A percentile compares a stretch with the other conserved stretches of the same genome.
phyloP scores from a whole-genome alignment of 306 rosid genomes.

The Alnus glutinosa region DNA sequence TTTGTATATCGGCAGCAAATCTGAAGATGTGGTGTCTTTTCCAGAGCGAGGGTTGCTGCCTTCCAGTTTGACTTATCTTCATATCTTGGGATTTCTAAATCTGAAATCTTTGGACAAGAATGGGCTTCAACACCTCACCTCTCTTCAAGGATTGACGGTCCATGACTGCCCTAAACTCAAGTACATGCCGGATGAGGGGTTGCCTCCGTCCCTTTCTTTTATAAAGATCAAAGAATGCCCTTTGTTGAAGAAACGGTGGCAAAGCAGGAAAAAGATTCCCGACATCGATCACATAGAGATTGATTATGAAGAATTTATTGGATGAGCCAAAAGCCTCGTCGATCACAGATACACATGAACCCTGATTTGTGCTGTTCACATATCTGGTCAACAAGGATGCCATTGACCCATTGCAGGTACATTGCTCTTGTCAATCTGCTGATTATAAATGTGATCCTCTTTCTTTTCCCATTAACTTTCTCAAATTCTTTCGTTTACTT shows the following conservation, averaged over 20 bases:
- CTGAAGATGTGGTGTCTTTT: not conserved
- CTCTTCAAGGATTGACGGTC: not conserved
- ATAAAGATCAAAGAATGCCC: accelerated
- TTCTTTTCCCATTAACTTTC: too few relatives aligned
- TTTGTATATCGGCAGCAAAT: accelerated
- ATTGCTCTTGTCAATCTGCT: too few relatives aligned
- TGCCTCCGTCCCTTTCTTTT: not conserved
- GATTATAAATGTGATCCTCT: too few relatives aligned
- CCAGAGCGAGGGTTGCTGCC: not conserved
- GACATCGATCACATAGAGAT: not conserved
- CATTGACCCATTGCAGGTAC: too few relatives aligned
- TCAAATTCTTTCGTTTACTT: too few relatives aligned
- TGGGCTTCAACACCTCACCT: not conserved
- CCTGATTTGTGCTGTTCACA: too few relatives aligned
- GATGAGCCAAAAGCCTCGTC: not conserved
- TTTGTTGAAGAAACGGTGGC: not conserved
- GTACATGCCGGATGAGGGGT: conserved; percentile 14
- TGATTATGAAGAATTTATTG: not conserved
- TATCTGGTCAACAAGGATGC: too few relatives aligned
- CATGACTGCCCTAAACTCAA: accelerated
- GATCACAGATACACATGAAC: too few relatives aligned
- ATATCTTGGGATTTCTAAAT: accelerated
- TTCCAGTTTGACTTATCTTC: not conserved
- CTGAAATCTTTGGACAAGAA: not conserved
- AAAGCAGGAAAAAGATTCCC: not conserved